phyloP scores from a whole-genome alignment of 352 stramenopile species.

The Thalassiosira sp. region DNA sequence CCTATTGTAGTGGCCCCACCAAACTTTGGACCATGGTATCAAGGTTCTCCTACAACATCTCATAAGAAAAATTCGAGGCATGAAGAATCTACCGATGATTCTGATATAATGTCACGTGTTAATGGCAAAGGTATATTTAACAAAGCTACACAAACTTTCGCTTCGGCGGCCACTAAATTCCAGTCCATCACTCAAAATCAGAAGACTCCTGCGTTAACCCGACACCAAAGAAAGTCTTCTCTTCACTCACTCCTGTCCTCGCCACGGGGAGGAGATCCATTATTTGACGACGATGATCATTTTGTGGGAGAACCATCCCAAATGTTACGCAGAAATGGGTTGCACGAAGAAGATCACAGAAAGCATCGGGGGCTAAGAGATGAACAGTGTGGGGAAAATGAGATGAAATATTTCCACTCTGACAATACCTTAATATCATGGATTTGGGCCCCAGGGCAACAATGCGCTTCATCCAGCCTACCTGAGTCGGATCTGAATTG shows the following conservation, averaged over 20 bases:
- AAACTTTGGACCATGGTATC: slow-evolving; percentile 31
- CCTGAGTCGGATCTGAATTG: slow-evolving; percentile 23
- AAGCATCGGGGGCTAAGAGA: background rate
- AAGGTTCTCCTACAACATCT: background rate
- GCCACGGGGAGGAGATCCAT: slow-evolving; percentile 13
- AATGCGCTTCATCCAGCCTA: background rate
- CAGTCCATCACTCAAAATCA: background rate
- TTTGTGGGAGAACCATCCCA: background rate
- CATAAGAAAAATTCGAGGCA: slow-evolving; percentile 4
- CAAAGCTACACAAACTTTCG: slow-evolving; percentile 1
- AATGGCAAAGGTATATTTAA: background rate
- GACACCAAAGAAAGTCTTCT: slow-evolving; percentile 1
- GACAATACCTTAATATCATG: slow-evolving; percentile 33
- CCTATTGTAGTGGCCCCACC: slow-evolving; percentile 37
- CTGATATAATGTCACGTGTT: background rate
- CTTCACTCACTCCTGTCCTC: slow-evolving; percentile 32
- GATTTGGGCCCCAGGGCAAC: slow-evolving; percentile 28
- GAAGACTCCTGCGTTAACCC: slow-evolving; percentile 1
- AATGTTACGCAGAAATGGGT: background rate
- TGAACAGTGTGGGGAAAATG: background rate
- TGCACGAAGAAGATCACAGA: background rate
- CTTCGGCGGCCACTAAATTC: slow-evolving; percentile 10
- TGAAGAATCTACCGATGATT: background rate
- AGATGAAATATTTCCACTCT: slow-evolving; percentile 30
- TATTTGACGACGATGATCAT: slow-evolving; percentile 39